phyloP scores from a whole-genome alignment of 345 rosid species.

The Bruguiera sexangula region DNA sequence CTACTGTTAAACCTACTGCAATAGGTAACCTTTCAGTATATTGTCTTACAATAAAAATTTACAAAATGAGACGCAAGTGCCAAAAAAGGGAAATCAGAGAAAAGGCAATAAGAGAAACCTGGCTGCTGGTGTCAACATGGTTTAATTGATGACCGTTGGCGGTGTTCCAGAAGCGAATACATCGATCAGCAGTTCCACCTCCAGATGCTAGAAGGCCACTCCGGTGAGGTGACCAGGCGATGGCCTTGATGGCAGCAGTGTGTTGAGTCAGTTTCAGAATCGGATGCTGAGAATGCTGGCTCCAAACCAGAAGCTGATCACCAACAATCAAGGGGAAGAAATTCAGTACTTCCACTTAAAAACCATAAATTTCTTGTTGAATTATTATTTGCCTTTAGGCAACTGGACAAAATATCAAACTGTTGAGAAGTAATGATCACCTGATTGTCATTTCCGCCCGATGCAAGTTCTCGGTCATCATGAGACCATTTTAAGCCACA shows the following conservation, averaged over 20 bases:
- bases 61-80: neutral
- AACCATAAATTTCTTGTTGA: neutral
- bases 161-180: conserved; percentile 95
- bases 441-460: conserved; percentile 99
- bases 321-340: neutral
- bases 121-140: conserved; percentile 93
- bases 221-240: conserved; percentile 98
- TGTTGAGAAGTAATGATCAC: conserved; percentile 25
- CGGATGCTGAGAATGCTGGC: conserved; percentile 89
- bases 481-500: conserved; percentile 97
- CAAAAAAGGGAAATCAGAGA: neutral
- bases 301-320: conserved; percentile 87
- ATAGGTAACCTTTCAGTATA: too few relatives aligned
- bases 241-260: conserved; percentile 98
- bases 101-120: conserved; percentile 33
- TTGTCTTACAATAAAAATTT: neutral
- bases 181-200: conserved; percentile 97
- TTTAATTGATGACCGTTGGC: conserved; percentile 78
- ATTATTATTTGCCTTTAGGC: neutral
- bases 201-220: conserved; percentile 91
- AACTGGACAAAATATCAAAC: neutral
- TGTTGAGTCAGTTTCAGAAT: conserved; percentile 72
- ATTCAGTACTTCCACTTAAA: too few relatives aligned
- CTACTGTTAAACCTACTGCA: neutral
- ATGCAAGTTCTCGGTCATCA: conserved; percentile 96